Conservation (phyloP, 495 filamentous ascomycete genomes). For the Tuber calosporum region DNA sequence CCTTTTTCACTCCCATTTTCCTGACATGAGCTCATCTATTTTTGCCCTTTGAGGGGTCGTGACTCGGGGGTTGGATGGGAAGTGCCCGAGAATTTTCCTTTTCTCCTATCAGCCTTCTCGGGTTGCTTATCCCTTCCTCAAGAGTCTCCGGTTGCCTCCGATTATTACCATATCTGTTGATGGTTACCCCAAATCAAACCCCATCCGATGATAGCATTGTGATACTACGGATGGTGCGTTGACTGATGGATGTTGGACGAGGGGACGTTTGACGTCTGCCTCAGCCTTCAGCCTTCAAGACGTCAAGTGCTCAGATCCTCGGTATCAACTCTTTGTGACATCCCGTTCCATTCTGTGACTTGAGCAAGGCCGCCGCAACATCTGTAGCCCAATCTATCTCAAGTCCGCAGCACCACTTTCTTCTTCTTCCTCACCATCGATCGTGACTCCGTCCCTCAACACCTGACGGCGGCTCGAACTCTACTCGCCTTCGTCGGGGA, state of each 20-base stretch:
- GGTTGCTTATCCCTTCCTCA: not conserved
- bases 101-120: not conserved
- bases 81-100: not conserved
- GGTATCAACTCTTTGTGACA: not conserved
- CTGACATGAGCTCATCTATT: not conserved
- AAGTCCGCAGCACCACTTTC: not conserved
- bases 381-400: not conserved
- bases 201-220: not conserved
- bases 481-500: not conserved
- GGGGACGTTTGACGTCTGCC: not conserved
- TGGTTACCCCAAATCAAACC: not conserved
- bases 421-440: not conserved
- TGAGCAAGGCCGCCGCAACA: not conserved
- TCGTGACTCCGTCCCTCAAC: not conserved
- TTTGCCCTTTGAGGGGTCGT: not conserved
- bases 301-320: not conserved
- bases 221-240: not conserved
- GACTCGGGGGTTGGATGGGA: not conserved
- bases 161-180: not conserved
- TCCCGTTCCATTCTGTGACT: not conserved
- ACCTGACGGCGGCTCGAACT: not conserved
- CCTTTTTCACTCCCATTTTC: not conserved
- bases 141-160: not conserved
- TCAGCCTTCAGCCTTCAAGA: slow-evolving; percentile 4
- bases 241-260: not conserved